A percentile compares a stretch with the other conserved stretches of the same genome.
These are phyloP conservation scores for Petasospora fabianii DNA, from an alignment of 1,139 yeast genomes.

Conservation along the genomic window DNA sequence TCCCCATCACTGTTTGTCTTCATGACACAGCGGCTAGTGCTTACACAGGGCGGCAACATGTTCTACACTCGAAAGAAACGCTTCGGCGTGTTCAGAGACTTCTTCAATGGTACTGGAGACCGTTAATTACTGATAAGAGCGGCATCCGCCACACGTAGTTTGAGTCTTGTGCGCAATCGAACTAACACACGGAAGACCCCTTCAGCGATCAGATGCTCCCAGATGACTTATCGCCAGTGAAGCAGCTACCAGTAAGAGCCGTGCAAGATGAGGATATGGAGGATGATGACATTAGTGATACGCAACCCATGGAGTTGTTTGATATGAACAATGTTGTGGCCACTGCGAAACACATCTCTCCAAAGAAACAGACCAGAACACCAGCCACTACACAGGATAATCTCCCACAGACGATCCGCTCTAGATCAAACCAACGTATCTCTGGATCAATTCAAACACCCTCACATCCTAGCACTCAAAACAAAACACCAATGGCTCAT, in stretches of 20 bases:
- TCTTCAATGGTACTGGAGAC: conserved; percentile 11
- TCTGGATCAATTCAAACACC: no score
- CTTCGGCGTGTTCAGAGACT: conserved; percentile 23
- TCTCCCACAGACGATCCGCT: no score
- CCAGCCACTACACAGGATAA: no score
- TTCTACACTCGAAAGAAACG: conserved; percentile 19
- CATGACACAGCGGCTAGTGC: neutral
- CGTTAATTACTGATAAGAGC: neutral
- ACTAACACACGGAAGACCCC: no score
- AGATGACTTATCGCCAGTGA: neutral
- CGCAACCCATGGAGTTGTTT: conserved; percentile 13
- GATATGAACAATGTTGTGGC: conserved; percentile 12
- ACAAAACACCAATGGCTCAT: no score
- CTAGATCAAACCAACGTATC: no score
- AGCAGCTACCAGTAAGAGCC: neutral
- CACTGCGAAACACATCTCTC: conserved; percentile 13
- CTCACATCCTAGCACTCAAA: no score
- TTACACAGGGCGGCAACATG: conserved; percentile 16
- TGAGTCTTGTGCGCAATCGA: no score
- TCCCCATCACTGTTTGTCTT: neutral
- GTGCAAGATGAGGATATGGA: neutral
- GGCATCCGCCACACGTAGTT: no score
- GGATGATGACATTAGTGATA: neutral
- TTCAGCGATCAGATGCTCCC: conserved; percentile 1
- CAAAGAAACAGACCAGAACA: conserved; percentile 4